These are phyloP conservation scores for Pichia gijzeniarum DNA, from an alignment of 805 yeast species.

Conservation along the genomic window DNA sequence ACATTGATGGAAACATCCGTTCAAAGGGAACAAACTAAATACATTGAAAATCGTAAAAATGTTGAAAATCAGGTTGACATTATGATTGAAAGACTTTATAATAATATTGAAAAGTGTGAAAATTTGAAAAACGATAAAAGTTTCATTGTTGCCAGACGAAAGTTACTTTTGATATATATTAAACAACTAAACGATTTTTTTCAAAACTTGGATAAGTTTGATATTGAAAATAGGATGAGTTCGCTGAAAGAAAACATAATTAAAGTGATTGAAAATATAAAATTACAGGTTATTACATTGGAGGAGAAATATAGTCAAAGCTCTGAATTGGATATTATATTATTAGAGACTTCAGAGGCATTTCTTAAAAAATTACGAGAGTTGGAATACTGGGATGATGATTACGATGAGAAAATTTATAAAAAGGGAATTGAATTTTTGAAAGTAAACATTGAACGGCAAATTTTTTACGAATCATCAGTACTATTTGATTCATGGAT, in stretches of 20 bases:
- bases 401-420: slow-evolving; percentile 36
- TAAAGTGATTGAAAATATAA: slow-evolving; percentile 31
- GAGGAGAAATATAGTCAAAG: slow-evolving; percentile 44
- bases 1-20: slow-evolving; percentile 43
- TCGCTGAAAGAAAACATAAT: slow-evolving; percentile 13
- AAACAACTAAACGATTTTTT: slow-evolving; percentile 28
- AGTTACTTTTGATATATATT: slow-evolving; percentile 23
- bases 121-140: slow-evolving; percentile 30
- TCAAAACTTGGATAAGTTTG: slow-evolving; percentile 27
- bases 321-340: slow-evolving; percentile 46
- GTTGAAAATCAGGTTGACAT: slow-evolving; percentile 35
- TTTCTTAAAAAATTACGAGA: slow-evolving; percentile 43
- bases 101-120: slow-evolving; percentile 36
- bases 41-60: slow-evolving; percentile 28
- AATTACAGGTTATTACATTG: slow-evolving; percentile 42
- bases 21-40: slow-evolving; percentile 32
- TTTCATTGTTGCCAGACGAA: slow-evolving; percentile 40
- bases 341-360: slow-evolving; percentile 36
- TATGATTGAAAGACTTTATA: slow-evolving; percentile 36
- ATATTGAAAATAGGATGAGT: slow-evolving; percentile 13
- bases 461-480: slow-evolving; percentile 50
- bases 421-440: slow-evolving; percentile 37
- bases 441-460: slow-evolving; percentile 44
- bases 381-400: slow-evolving; percentile 50
- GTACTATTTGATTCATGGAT: slow-evolving; percentile 43